Conservation (phyloP, 2,329 filamentous ascomycete genomes). For the Verticillium klebahnii region DNA sequence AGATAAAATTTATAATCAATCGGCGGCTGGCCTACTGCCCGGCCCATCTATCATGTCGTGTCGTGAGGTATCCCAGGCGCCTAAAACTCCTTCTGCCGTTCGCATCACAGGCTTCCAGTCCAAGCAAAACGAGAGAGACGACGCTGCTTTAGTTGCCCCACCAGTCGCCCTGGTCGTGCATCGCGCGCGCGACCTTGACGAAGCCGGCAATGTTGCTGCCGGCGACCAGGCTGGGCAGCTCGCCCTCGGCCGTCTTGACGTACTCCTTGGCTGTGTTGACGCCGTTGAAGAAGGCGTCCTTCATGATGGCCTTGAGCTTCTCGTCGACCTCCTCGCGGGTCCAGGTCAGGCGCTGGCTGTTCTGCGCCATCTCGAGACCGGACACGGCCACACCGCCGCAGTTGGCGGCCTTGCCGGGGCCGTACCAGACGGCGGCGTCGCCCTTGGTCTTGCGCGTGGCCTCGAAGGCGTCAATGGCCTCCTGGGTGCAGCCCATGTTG, state of each 20-base stretch:
- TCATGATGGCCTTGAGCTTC: constrained; percentile 93
- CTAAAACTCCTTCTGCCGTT: neutral
- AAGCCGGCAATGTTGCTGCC: constrained; percentile 98
- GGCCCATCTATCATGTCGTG: neutral
- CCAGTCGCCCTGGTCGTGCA: constrained; percentile 97
- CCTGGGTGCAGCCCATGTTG: constrained; percentile 98
- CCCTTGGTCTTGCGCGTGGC: constrained; percentile 66
- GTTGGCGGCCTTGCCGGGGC: constrained; percentile 94
- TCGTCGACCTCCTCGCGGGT: constrained; percentile 83
- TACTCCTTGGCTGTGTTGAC: constrained; percentile 87
- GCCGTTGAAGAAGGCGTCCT: constrained; percentile 85
- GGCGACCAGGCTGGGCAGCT: constrained; percentile 84
- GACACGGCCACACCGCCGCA: constrained; percentile 96
- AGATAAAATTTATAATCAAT: neutral
- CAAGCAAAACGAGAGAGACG: neutral
- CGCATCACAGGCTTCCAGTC: neutral
- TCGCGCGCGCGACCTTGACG: constrained; percentile 90
- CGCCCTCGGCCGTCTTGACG: constrained; percentile 70
- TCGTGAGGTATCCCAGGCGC: neutral
- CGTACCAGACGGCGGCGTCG: constrained; percentile 80
- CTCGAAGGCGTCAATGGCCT: constrained; percentile 92
- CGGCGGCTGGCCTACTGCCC: neutral
- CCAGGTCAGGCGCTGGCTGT: constrained; percentile 82
- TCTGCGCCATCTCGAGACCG: constrained; percentile 98
- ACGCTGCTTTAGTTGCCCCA: constrained; percentile 39